Evolutionary conservation across 257 asterid species (phyloP).

Genomic region (Salvia hispanica): DNA sequence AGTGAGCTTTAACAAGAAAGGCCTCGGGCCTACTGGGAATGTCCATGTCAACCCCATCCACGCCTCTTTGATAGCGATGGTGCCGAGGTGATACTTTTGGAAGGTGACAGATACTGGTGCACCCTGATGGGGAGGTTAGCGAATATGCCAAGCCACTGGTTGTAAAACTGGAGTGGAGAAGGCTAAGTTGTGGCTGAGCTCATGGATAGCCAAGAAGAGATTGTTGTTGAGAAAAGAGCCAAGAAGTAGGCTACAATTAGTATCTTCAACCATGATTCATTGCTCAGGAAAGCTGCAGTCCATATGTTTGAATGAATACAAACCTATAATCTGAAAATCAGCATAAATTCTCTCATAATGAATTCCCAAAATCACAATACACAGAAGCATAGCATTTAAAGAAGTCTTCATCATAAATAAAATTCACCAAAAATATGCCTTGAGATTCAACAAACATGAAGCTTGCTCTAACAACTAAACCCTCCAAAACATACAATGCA

Average conservation of each 20-base stretch:
- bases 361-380: no score
- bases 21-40: conserved; percentile 71
- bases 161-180: conserved; percentile 77
- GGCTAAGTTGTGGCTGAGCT: conserved; percentile 94
- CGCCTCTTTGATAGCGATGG: conserved; percentile 93
- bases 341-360: no score
- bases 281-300: conserved; percentile 74
- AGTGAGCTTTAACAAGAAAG: conserved; percentile 51
- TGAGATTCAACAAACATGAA: no score
- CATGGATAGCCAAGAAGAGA: conserved; percentile 92
- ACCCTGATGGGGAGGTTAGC: conserved; percentile 95
- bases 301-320: conserved; percentile 83
- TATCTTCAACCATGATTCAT: conserved; percentile 73
- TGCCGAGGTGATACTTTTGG: conserved; percentile 97
- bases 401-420: no score
- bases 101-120: conserved; percentile 94
- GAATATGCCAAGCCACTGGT: conserved; percentile 86
- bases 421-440: no score
- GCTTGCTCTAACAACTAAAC: background rate
- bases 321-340: conserved; percentile 61
- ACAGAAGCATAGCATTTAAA: no score
- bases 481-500: conserved; percentile 20
- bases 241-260: conserved; percentile 63
- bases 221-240: conserved; percentile 96
- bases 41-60: conserved; percentile 92